Evolutionary conservation across 148 eudicot species (phyloP), one percentile per base, ranked within the genome.

Genomic region (Persicaria maculosa): DNA sequence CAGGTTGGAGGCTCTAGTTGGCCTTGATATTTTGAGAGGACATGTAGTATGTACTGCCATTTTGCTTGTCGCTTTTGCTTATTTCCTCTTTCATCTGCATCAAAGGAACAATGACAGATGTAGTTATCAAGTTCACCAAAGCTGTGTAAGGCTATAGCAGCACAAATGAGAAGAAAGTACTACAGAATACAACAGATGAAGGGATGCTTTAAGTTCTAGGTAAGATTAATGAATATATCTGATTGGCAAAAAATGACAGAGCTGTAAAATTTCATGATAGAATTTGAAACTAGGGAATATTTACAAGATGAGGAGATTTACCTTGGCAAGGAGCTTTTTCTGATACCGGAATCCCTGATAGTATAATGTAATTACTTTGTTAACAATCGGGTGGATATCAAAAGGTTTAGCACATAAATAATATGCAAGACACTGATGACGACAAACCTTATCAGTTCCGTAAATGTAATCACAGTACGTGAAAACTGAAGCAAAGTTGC

Each of bases 381-480:
- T 58, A 22, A 57, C 11, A 14, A 40, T 64, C 69, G 40, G 15
- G 44, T 62, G 44, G 31, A 14, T 14, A 65, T 36, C 19, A 65
- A 43, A 4, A 11, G 40, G 47, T 65, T 65, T 11, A 65, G 5
- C 17, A 65, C 46, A 59, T 14, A 43, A 65, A 65, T 5, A 3
- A 65, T 14, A 40, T 43, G 70, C 2, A 6, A 65, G 70, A 65
- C 9, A 40, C 17, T 15, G 47, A 40, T 15, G 45, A 62, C 22
- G 45, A 31, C 22, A 15, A 19, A 95, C 98, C 97, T 95, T 95
- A 76, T 95, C 98, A 79, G 98, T 95, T 76, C 98, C 96, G 80
- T 95, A 95, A 68, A 95, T 86, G 84, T 90, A 95, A 83, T 95
- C 98, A 77, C 98, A 95, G 81, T 95, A 95, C 17, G 98, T 95